Evolutionary conservation across 805 yeast genomes (phyloP).

Genomic region (Lipomyces lipofer): DNA sequence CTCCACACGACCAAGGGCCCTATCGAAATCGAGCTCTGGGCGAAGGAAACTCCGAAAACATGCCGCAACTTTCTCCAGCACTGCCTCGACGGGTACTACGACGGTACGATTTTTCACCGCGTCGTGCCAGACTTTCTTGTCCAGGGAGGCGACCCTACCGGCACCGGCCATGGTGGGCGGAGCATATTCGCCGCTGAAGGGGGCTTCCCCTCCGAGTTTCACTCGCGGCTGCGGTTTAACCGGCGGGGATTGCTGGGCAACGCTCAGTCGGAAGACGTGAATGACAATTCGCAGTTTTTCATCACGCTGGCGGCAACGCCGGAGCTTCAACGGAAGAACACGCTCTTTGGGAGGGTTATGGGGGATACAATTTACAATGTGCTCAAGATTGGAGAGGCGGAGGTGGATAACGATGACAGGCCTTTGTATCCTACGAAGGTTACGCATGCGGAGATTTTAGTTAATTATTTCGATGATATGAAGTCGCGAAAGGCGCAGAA

Average conservation of each 20-base stretch:
- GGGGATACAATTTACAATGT: conserved; percentile 59
- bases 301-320: conserved; percentile 52
- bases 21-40: conserved; percentile 64
- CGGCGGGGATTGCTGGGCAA: conserved; percentile 59
- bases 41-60: conserved; percentile 61
- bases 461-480: conserved; percentile 53
- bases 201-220: conserved; percentile 48
- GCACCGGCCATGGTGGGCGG: conserved; percentile 39
- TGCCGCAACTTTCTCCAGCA: conserved; percentile 51
- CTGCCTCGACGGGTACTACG: conserved; percentile 48
- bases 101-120: conserved; percentile 46
- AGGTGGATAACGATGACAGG: conserved; percentile 43
- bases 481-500: conserved; percentile 18
- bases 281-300: conserved; percentile 47
- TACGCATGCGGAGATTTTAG: conserved; percentile 44
- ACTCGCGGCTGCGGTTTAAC: conserved; percentile 52
- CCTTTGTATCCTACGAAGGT: conserved; percentile 58
- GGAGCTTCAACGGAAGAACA: conserved; percentile 46
- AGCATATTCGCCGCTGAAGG: conserved; percentile 33
- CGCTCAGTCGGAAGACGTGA: conserved; percentile 43
- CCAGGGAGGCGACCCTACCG: conserved; percentile 44
- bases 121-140: conserved; percentile 42
- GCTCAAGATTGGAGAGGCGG: conserved; percentile 51
- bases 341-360: conserved; percentile 59
- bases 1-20: conserved; percentile 60